A percentile compares a stretch with the other conserved stretches of the same genome.
phyloP scores from a whole-genome alignment of 495 filamentous ascomycete species.

The Xylaria flabelliformis region DNA sequence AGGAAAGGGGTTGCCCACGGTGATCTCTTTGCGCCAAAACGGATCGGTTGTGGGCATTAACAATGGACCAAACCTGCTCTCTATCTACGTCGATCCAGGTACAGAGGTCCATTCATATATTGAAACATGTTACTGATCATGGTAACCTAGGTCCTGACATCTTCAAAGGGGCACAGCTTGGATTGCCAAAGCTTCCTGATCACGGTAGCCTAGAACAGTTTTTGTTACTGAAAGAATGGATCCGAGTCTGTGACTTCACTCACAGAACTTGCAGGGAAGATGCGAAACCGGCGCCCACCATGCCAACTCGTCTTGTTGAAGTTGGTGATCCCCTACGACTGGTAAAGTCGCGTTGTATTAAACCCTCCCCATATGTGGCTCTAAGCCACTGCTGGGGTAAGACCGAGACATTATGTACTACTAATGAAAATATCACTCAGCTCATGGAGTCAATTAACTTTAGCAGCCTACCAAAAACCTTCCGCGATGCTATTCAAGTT shows the following conservation, averaged over 20 bases:
- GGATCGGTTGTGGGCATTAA: not conserved
- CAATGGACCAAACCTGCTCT: conserved; percentile 5
- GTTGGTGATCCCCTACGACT: conserved; percentile 29
- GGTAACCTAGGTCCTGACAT: not conserved
- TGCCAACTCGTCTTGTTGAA: conserved; percentile 41
- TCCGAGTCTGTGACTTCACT: conserved; percentile 27
- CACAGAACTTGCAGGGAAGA: conserved; percentile 7
- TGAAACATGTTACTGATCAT: not conserved
- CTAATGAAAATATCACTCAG: not conserved
- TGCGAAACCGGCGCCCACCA: not conserved
- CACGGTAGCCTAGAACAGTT: conserved; percentile 16
- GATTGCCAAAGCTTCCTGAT: conserved; percentile 16
- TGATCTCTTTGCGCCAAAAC: conserved; percentile 8
- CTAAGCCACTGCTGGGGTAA: conserved; percentile 4
- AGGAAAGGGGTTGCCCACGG: not conserved
- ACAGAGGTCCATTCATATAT: not conserved
- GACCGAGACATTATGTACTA: not conserved
- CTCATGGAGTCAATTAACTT: conserved; percentile 20
- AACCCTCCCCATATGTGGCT: not conserved
- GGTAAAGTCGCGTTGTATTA: conserved; percentile 4
- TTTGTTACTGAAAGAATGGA: conserved; percentile 26
- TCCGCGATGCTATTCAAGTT: conserved; percentile 33
- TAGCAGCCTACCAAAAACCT: conserved; percentile 29
- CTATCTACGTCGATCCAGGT: conserved; percentile 6
- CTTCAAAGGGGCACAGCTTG: conserved; percentile 3